phyloP scores from a whole-genome alignment of 2,329 filamentous ascomycete genomes.

The Clonostachys chloroleuca region DNA sequence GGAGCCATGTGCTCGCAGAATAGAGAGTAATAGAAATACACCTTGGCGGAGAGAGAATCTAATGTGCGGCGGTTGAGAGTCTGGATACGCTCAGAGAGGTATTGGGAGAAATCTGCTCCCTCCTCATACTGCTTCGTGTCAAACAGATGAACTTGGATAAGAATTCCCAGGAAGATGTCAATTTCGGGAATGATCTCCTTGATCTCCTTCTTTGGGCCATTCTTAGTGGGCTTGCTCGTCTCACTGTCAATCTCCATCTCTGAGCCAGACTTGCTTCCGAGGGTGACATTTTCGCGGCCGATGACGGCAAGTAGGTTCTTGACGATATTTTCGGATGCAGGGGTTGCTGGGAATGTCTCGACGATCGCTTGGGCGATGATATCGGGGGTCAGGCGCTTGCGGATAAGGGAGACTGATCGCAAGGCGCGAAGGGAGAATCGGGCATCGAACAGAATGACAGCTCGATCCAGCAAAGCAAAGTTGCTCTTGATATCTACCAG shows the following conservation, averaged over 20 bases:
- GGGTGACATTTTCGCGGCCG: slow-evolving; percentile 60
- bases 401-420: slow-evolving; percentile 90
- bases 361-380: slow-evolving; percentile 77
- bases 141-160: slow-evolving; percentile 82
- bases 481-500: slow-evolving; percentile 86
- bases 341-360: slow-evolving; percentile 67
- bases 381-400: slow-evolving; percentile 82
- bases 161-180: slow-evolving; percentile 82
- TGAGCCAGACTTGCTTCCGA: slow-evolving; percentile 49
- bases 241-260: slow-evolving; percentile 75
- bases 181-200: slow-evolving; percentile 84
- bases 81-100: slow-evolving; percentile 80
- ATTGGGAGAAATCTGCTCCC: slow-evolving; percentile 79
- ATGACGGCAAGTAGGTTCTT: slow-evolving; percentile 68
- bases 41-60: slow-evolving; percentile 89
- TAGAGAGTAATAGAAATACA: slow-evolving; percentile 96
- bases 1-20: slow-evolving; percentile 91
- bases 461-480: slow-evolving; percentile 86
- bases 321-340: slow-evolving; percentile 58
- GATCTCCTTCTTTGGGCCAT: slow-evolving; percentile 56
- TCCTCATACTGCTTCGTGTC: slow-evolving; percentile 78
- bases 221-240: slow-evolving; percentile 44
- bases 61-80: slow-evolving; percentile 88
- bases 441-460: slow-evolving; percentile 88
- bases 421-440: slow-evolving; percentile 93